Conservation (phyloP, 805 yeast genomes). For the Candida oleophila region DNA sequence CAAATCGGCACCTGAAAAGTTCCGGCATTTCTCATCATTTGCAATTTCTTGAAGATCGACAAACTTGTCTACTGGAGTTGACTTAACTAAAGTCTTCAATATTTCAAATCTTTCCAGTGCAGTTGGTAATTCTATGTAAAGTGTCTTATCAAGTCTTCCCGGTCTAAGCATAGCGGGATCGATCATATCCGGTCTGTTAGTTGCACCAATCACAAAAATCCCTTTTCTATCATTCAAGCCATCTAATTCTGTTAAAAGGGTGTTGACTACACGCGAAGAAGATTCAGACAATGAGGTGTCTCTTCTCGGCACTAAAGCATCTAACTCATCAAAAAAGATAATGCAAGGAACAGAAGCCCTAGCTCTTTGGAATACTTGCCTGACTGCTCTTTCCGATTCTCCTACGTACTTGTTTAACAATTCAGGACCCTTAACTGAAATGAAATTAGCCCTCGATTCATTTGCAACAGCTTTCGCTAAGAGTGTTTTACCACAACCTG, state of each 20-base stretch:
- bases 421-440: slow-evolving; percentile 95
- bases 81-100: slow-evolving; percentile 66
- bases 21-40: slow-evolving; percentile 75
- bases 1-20: slow-evolving; percentile 95
- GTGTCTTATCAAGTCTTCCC: slow-evolving; percentile 90
- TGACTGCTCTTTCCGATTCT: slow-evolving; percentile 88
- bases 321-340: slow-evolving; percentile 93
- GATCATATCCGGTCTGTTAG: slow-evolving; percentile 96
- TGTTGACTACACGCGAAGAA: slow-evolving; percentile 90
- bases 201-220: slow-evolving; percentile 93
- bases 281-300: slow-evolving; percentile 86
- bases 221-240: slow-evolving; percentile 93
- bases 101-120: slow-evolving; percentile 79
- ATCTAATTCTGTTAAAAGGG: slow-evolving; percentile 89
- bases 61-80: slow-evolving; percentile 67
- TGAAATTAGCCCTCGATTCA: slow-evolving; percentile 94
- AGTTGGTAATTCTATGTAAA: slow-evolving; percentile 86
- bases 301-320: slow-evolving; percentile 93
- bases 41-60: slow-evolving; percentile 68
- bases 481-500: slow-evolving; percentile 97
- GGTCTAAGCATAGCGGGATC: slow-evolving; percentile 98
- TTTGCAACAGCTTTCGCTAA: slow-evolving; percentile 97
- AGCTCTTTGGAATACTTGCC: slow-evolving; percentile 92
- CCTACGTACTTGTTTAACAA: slow-evolving; percentile 93
- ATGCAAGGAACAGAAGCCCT: slow-evolving; percentile 92